A percentile compares a stretch with the other conserved stretches of the same genome.
These are phyloP conservation scores for Barnettozyma vustinii DNA, from an alignment of 805 yeast species.

Conservation along the genomic window DNA sequence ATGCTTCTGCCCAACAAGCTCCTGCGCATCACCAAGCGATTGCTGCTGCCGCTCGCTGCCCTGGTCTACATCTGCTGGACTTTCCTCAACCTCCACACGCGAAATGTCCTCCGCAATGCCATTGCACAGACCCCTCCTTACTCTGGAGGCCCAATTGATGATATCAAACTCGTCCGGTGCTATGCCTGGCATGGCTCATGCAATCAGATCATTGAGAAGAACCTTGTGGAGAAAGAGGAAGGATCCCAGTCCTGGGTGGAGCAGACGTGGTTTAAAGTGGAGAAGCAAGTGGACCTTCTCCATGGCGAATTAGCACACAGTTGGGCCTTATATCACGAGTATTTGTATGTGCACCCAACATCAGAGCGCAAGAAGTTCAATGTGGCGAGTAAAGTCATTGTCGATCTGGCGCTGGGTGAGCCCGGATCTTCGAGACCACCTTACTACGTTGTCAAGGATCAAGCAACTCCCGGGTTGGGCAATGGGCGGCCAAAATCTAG, in stretches of 20 bases:
- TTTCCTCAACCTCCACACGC: slow-evolving; percentile 17
- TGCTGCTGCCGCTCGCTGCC: slow-evolving; percentile 13
- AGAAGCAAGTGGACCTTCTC: slow-evolving; percentile 19
- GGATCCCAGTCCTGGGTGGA: slow-evolving; percentile 5
- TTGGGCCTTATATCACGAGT: slow-evolving; percentile 21
- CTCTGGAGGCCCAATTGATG: slow-evolving; percentile 27
- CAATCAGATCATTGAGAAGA: slow-evolving; percentile 20
- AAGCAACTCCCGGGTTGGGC: background rate
- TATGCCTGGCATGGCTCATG: slow-evolving; percentile 28
- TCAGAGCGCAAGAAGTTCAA: slow-evolving; percentile 8
- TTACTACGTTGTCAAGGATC: slow-evolving; percentile 30
- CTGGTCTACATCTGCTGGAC: slow-evolving; percentile 12
- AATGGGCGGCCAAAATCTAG: slow-evolving; percentile 20
- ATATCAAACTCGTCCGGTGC: slow-evolving; percentile 26
- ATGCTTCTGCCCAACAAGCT: slow-evolving; percentile 3
- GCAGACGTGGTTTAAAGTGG: slow-evolving; percentile 23
- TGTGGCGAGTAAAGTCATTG: slow-evolving; percentile 27
- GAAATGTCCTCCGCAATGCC: slow-evolving; percentile 18
- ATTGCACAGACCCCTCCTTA: slow-evolving; percentile 18
- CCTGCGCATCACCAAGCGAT: slow-evolving; percentile 11
- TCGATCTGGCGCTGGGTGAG: slow-evolving; percentile 41
- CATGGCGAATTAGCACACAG: slow-evolving; percentile 14
- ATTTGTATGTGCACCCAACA: slow-evolving; percentile 24
- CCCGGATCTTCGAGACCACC: slow-evolving; percentile 31
- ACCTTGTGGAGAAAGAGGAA: background rate